Conservation (phyloP, 495 filamentous ascomycete genomes). For the Aspergillus egyptiacus region DNA sequence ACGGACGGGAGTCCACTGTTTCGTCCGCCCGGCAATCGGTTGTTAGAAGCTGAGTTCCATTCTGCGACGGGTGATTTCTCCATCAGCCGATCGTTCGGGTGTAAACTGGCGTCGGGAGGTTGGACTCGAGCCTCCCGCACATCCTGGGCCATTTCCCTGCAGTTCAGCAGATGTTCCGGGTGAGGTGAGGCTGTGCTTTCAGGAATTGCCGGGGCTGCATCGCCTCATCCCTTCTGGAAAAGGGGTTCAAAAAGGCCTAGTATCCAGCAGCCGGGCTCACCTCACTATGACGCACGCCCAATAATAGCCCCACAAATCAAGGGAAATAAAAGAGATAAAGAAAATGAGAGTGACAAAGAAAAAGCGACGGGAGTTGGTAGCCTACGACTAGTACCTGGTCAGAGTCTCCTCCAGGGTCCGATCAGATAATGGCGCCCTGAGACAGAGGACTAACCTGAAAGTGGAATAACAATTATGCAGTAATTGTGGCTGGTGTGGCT, state of each 20-base stretch:
- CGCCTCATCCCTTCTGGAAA: constrained; percentile 17
- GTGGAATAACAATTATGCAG: too few species aligned
- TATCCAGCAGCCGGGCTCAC: constrained; percentile 5
- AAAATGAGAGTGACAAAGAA: not conserved
- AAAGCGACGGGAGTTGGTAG: not conserved
- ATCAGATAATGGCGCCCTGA: not conserved
- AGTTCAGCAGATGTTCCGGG: constrained; percentile 20
- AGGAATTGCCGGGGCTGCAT: constrained; percentile 22
- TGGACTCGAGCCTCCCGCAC: constrained; percentile 18
- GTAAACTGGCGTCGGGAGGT: constrained; percentile 12
- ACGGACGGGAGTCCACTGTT: constrained; percentile 22
- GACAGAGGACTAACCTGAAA: constrained; percentile 3
- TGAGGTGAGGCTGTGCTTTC: constrained; percentile 21
- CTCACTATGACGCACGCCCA: not conserved
- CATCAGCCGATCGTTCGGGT: constrained; percentile 12
- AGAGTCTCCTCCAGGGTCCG: not conserved
- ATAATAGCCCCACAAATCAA: not conserved
- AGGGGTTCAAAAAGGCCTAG: constrained; percentile 7
- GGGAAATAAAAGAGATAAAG: not conserved
- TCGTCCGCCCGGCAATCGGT: constrained; percentile 10
- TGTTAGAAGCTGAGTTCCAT: constrained; percentile 12
- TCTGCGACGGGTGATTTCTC: constrained; percentile 20
- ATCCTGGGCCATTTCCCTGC: constrained; percentile 33
- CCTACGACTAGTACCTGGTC: too few species aligned
- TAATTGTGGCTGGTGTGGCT: not conserved